Conservation (phyloP, 1,284 basidiomycete genomes). For the Moesziomyces antarcticus region DNA sequence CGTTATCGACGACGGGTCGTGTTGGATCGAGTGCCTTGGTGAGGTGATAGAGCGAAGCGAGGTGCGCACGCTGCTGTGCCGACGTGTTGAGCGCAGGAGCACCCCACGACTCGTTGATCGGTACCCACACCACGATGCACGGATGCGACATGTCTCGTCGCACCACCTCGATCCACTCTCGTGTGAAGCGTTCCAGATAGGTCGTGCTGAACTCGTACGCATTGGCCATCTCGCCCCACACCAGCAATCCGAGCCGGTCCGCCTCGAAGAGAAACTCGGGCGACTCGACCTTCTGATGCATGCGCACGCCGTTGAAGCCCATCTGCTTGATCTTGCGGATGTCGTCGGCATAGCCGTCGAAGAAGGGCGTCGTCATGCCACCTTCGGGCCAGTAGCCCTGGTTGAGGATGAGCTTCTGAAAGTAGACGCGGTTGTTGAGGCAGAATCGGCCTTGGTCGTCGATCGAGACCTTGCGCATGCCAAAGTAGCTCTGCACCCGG, state of each 20-base stretch:
- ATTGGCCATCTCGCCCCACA: slow-evolving; percentile 56
- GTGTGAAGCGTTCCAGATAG: slow-evolving; percentile 37
- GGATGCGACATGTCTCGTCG: slow-evolving; percentile 47
- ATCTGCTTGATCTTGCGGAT: slow-evolving; percentile 46
- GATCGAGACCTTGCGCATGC: slow-evolving; percentile 55
- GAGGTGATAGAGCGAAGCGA: slow-evolving; percentile 38
- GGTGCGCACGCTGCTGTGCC: slow-evolving; percentile 30
- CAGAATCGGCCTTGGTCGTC: slow-evolving; percentile 42
- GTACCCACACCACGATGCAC: slow-evolving; percentile 51
- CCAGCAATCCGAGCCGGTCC: slow-evolving; percentile 46
- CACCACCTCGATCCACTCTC: slow-evolving; percentile 52
- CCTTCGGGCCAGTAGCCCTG: slow-evolving; percentile 51
- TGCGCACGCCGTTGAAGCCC: slow-evolving; percentile 49
- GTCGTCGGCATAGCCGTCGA: slow-evolving; percentile 24
- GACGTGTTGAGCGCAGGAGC: slow-evolving; percentile 32
- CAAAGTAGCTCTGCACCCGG: slow-evolving; percentile 40
- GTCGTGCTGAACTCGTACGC: slow-evolving; percentile 44
- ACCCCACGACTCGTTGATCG: slow-evolving; percentile 53
- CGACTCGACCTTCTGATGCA: slow-evolving; percentile 53
- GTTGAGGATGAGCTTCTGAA: slow-evolving; percentile 49
- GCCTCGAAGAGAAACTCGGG: slow-evolving; percentile 36
- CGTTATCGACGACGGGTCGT: slow-evolving; percentile 44
- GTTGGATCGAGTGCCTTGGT: slow-evolving; percentile 49
- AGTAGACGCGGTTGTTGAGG: slow-evolving; percentile 52
- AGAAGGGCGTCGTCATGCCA: slow-evolving; percentile 33